Evolutionary conservation across 2,329 filamentous ascomycete species (phyloP).

Genomic region (Ramularia collo-cygni): DNA sequence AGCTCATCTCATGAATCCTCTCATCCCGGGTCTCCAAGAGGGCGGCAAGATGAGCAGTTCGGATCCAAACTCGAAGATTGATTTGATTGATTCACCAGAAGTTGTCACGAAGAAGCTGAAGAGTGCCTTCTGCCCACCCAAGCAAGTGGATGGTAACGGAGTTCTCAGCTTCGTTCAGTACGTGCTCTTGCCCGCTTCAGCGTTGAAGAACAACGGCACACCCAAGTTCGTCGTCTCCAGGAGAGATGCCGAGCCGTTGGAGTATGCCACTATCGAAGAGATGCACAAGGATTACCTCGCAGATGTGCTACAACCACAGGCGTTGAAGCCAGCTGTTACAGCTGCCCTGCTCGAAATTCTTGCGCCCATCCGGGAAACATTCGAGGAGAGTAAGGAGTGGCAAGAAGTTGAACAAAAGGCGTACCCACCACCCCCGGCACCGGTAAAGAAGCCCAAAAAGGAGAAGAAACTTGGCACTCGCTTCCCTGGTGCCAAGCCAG

Average conservation of each 20-base stretch:
- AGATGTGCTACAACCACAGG: slow-evolving; percentile 65
- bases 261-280: slow-evolving; percentile 69
- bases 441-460: slow-evolving; percentile 60
- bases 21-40: slow-evolving; percentile 72
- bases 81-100: slow-evolving; percentile 76
- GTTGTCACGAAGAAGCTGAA: slow-evolving; percentile 72
- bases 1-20: slow-evolving; percentile 72
- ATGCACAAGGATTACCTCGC: slow-evolving; percentile 73
- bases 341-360: slow-evolving; percentile 67
- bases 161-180: slow-evolving; percentile 80
- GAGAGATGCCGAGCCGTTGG: slow-evolving; percentile 62
- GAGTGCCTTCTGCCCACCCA: slow-evolving; percentile 74
- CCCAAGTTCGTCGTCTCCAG: slow-evolving; percentile 61
- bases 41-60: slow-evolving; percentile 74
- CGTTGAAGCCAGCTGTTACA: slow-evolving; percentile 77
- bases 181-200: slow-evolving; percentile 71
- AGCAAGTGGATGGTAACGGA: slow-evolving; percentile 75
- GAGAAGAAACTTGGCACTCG: slow-evolving; percentile 69
- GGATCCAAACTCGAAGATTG: slow-evolving; percentile 77
- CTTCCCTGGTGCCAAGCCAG: slow-evolving; percentile 45
- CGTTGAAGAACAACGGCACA: slow-evolving; percentile 48
- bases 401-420: slow-evolving; percentile 68
- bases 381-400: slow-evolving; percentile 67
- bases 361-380: slow-evolving; percentile 69
- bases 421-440: slow-evolving; percentile 63